Evolutionary conservation across 208 protist species (phyloP), one percentile per base, ranked within the genome.

Genomic region (Crithidia brevicula): DNA sequence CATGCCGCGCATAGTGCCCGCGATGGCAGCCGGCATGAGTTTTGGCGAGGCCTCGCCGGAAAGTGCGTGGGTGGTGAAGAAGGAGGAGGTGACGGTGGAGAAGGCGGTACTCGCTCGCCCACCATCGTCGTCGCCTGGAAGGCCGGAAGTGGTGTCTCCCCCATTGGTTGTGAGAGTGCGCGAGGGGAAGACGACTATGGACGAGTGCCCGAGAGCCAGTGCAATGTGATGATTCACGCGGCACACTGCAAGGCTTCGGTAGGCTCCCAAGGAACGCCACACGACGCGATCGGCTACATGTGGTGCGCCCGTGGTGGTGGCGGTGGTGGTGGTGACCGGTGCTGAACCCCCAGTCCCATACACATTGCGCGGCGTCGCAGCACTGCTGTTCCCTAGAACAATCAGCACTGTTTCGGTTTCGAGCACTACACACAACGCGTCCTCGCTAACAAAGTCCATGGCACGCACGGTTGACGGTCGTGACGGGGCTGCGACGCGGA

Each of bases 211-310:
- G 13, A 84, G 45, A 0, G 81, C 64, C 45, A 95, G 79, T 33
- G 89, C 86, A 43, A 93, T 69, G 61, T 90, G 84, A 42, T 80
- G 74, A 27, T 85, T 88, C 42, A 79, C 70, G 22, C 72, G 84
- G 57, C 85, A 92, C 18, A 93, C 86, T 8, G 86, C 69, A n/a
- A 93, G 60, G 60, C 36, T 66, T 28, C 72, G 75, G 71, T 95
- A 95, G 30, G 71, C 79, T 3, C 82, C 85, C 47, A 86, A 80
- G 13, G 63, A 77, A 28, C 85, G 81, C 89, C 89, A 95, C 51
- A 88, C 75, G 0, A 92, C 67, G 22, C 53, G 40, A 43, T 83
- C 81, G 33, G 58, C 34, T 23, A 60, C 46, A 7, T 54, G 34
- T 10, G 64, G 28, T 8, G 23, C 42, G 16, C 23, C 38, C 7